phyloP scores from a whole-genome alignment of 2,329 filamentous ascomycete species.

The Botrytis fabae region DNA sequence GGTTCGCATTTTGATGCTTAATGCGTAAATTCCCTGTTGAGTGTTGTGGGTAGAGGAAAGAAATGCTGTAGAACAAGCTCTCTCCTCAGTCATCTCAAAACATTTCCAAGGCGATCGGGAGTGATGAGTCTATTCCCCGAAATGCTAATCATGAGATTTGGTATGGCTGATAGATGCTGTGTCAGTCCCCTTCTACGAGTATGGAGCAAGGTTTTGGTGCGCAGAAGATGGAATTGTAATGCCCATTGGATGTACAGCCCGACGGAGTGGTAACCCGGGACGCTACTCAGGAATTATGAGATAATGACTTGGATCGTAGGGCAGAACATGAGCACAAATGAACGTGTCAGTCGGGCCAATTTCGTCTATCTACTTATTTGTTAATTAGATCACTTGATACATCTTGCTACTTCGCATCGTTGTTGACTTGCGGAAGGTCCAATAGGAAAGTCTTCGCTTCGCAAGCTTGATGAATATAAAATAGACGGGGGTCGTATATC shows the following conservation, averaged over 20 bases:
- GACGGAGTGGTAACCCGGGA: constrained; percentile 18
- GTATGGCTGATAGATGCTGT: not conserved
- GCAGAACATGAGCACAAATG: not conserved
- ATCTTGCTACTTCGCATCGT: constrained; percentile 5
- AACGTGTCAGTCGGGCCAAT: not conserved
- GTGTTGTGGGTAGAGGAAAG: not conserved
- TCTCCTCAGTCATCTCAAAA: not conserved
- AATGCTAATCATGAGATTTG: not conserved
- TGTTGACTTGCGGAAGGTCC: no score
- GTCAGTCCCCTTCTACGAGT: not conserved
- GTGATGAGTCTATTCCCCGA: not conserved
- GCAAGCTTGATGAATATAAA: not conserved
- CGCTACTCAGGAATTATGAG: constrained; percentile 1
- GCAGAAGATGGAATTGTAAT: not conserved
- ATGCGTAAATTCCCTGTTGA: not conserved
- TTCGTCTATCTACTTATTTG: not conserved
- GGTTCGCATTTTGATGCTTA: not conserved
- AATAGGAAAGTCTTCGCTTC: no score
- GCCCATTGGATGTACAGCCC: constrained; percentile 13
- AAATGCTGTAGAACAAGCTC: not conserved
- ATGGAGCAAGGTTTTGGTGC: not conserved
- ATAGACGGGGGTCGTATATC: not conserved
- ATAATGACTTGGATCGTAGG: not conserved
- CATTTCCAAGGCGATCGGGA: not conserved
- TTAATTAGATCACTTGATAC: constrained; percentile 12